Evolutionary conservation across 2,329 filamentous ascomycete genomes (phyloP), one percentile per base, ranked within the genome.

Genomic region (Malbranchea cinnamomea): DNA sequence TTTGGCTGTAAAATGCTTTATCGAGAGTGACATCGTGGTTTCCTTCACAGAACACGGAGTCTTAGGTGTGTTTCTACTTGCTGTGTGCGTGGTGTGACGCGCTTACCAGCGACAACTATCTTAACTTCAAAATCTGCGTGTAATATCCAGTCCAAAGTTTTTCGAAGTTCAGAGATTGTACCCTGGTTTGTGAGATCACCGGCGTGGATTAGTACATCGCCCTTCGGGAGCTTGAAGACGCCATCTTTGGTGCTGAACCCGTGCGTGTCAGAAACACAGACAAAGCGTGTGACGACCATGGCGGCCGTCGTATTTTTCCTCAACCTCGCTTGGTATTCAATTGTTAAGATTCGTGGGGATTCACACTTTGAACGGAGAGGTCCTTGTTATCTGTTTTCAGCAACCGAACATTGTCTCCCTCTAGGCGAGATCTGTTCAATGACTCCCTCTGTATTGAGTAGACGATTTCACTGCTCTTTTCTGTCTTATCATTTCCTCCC

Each of bases 181-280:
- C 68, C 68, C 38, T 63, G 62, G 40, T 69, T 71, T 23, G 68
- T 68, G 30, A 73, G 47, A 37, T 72, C 68, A 5, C 68, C 68
- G 3, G 68, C 68, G 41, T 72, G 68, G 24, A 72, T 67, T 22
- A 74, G 50, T 9, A 73, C 56, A 44, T 72, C 68, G 26, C 68
- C 68, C 8, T 54, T 49, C 4, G 68, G 67, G 8, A 71, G 51
- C 36, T 60, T 65, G 40, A 58, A 63, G n/a, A 49, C 54, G 26
- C 54, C 60, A 36, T 61, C 51, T 8, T 47, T 47, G 9, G 67
- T 65, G 4, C 57, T 57, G 32, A 63, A 60, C 34, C 61, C 63
- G 43, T 72, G 66, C 11, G 68, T 73, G 45, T 73, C 68, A 3
- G 68, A 71, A 33, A 72, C 56, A 48, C 67, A 71, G 17, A 72